These are phyloP conservation scores for Nitzschia sp. DNA, from an alignment of 108 stramenopile genomes.

Conservation along the genomic window DNA sequence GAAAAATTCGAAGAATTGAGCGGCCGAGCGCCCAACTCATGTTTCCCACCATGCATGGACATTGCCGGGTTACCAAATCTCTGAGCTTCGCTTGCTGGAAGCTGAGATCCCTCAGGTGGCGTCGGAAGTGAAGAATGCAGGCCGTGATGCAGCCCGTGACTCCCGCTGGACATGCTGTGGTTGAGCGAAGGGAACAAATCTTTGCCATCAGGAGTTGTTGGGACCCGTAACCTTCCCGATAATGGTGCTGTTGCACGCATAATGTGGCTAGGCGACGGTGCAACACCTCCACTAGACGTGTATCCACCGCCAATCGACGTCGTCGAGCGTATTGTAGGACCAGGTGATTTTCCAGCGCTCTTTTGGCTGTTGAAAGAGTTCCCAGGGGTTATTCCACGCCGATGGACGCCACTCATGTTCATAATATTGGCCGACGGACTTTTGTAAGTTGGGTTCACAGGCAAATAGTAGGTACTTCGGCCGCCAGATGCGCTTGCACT, in stretches of 20 bases:
- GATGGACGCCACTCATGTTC: conserved; percentile 14
- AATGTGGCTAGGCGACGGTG: not conserved
- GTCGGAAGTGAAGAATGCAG: conserved; percentile 1
- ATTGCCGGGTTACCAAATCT: not conserved
- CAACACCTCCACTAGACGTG: not conserved
- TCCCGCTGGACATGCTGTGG: not conserved
- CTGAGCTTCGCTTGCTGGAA: not conserved
- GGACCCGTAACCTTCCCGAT: conserved; percentile 20
- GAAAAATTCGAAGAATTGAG: conserved; percentile 29
- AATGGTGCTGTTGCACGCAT: conserved; percentile 10
- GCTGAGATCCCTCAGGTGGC: conserved; percentile 17
- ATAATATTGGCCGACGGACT: conserved; percentile 24
- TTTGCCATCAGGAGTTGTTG: conserved; percentile 15
- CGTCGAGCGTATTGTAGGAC: conserved; percentile 2
- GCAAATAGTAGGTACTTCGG: conserved; percentile 21
- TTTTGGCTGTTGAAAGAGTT: conserved; percentile 22
- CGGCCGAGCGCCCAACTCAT: conserved; percentile 16
- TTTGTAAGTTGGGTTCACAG: conserved; percentile 30
- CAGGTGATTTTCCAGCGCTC: conserved; percentile 17
- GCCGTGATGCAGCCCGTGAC: not conserved
- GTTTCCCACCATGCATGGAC: not conserved
- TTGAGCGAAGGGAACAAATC: not conserved
- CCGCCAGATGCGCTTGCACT: not conserved
- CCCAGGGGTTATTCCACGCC: conserved; percentile 25
- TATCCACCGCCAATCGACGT: not conserved